These are phyloP conservation scores for Alternaria brassicae DNA, from an alignment of 2,329 filamentous ascomycete species.

Conservation along the genomic window DNA sequence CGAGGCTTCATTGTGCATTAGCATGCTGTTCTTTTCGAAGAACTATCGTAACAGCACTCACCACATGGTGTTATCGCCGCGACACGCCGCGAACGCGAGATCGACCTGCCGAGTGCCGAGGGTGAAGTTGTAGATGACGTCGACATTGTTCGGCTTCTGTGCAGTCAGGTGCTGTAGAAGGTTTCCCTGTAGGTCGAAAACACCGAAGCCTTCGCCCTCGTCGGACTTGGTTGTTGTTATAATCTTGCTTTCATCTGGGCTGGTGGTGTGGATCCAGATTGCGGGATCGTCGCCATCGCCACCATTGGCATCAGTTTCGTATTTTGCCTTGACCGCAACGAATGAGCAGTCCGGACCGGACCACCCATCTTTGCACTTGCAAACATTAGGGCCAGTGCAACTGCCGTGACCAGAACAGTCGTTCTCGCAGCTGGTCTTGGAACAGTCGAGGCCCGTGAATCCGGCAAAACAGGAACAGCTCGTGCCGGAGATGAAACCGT, in stretches of 20 bases:
- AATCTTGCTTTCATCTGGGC: conserved; percentile 55
- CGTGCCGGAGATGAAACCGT: conserved; percentile 21
- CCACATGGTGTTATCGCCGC: conserved; percentile 62
- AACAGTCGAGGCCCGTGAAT: conserved; percentile 35
- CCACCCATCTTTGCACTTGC: conserved; percentile 36
- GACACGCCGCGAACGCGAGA: conserved; percentile 60
- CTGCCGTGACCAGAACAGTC: conserved; percentile 37
- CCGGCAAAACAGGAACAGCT: conserved; percentile 37
- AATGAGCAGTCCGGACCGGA: conserved; percentile 41
- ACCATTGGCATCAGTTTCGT: conserved; percentile 44
- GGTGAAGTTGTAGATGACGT: conserved; percentile 60
- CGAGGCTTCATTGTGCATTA: conserved; percentile 49
- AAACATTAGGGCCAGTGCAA: conserved; percentile 36
- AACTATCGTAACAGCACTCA: conserved; percentile 37
- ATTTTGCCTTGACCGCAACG: conserved; percentile 38
- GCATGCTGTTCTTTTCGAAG: not conserved
- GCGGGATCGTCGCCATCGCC: conserved; percentile 45
- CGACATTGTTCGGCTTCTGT: conserved; percentile 62
- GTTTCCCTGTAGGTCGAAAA: conserved; percentile 60
- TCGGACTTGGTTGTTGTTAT: conserved; percentile 62
- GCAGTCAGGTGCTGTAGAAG: conserved; percentile 56
- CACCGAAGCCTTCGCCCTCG: conserved; percentile 57
- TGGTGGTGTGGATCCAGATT: conserved; percentile 40
- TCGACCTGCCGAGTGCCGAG: conserved; percentile 56
- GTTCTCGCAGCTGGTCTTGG: conserved; percentile 28